phyloP scores from a whole-genome alignment of 2,329 filamentous ascomycete species.

The Cordyceps fumosorosea region DNA sequence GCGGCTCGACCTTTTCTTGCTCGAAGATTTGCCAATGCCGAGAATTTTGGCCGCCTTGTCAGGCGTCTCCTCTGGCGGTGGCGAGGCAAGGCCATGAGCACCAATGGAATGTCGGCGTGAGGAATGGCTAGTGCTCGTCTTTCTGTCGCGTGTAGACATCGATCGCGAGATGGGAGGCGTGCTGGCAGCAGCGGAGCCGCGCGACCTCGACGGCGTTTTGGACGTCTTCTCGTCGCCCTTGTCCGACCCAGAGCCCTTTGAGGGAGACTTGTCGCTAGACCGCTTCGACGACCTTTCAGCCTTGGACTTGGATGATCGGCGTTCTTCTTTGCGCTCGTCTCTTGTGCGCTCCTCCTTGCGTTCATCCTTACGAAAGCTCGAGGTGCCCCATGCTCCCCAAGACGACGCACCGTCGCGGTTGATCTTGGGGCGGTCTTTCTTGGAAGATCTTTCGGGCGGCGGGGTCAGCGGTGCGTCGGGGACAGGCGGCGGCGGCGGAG shows the following conservation, averaged over 20 bases:
- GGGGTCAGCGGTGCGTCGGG: slow-evolving; percentile 44
- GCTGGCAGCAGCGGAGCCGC: slow-evolving; percentile 58
- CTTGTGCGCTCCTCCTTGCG: slow-evolving; percentile 10
- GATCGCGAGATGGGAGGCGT: slow-evolving; percentile 61
- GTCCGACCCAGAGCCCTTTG: slow-evolving; percentile 63
- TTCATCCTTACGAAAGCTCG: slow-evolving; percentile 36
- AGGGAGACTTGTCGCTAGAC: slow-evolving; percentile 51
- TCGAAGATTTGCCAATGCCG: slow-evolving; percentile 43
- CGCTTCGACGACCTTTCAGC: slow-evolving; percentile 57
- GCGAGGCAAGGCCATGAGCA: slow-evolving; percentile 59
- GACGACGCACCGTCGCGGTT: slow-evolving; percentile 62
- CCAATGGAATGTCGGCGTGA: slow-evolving; percentile 66
- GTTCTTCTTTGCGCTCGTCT: slow-evolving; percentile 36
- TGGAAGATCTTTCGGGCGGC: slow-evolving; percentile 52
- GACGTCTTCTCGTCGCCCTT: slow-evolving; percentile 58
- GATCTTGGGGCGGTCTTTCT: slow-evolving; percentile 71
- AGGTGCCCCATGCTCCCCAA: slow-evolving; percentile 67
- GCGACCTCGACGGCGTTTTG: slow-evolving; percentile 56
- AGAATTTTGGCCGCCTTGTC: slow-evolving; percentile 75
- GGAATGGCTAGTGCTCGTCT: slow-evolving; percentile 48
- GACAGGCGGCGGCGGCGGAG: slow-evolving; percentile 30
- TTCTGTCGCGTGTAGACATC: slow-evolving; percentile 61
- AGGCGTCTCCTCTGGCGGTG: slow-evolving; percentile 62
- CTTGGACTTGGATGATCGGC: slow-evolving; percentile 54
- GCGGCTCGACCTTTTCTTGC: slow-evolving; percentile 41